Evolutionary conservation across 2,329 filamentous ascomycete genomes (phyloP), one percentile per base, ranked within the genome.

Genomic region (Penicillium sp.): DNA sequence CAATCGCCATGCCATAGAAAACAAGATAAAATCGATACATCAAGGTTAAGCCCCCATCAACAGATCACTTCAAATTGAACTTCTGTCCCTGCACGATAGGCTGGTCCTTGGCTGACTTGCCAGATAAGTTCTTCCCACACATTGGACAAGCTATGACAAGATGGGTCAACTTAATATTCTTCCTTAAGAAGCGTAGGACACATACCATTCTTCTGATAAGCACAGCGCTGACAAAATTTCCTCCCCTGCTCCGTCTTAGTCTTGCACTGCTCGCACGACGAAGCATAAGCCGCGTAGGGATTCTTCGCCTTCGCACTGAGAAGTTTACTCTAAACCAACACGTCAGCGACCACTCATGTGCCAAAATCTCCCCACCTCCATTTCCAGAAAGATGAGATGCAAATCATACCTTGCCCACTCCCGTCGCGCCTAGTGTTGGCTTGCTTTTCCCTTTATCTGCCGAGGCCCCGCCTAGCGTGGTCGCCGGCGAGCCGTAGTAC

Each of bases 281-380:
- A 86, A 10, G 86, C 81, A 71, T 89, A 88, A 57, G 85, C 82
- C 2, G 86, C 86, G 66, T 87, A 89, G 0, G 87, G 87, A 64
- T 89, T 89, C 75, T 88, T 87, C 35, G 87, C 87, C 51, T 83
- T 81, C 66, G 87, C 85, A 59, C 85, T 88, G 35, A 88, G 76
- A 4, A 89, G 79, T 73, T 89, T 89, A 75, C 84, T 88, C 85
- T 87, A 58, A 8, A 56, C n/a, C 30, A 38, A 38, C 13, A 11
- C 4, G n/a, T 11, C 10, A 16, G 38, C 1, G 28, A 52, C 55
- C 55, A 14, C 45, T 16, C 45, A 30, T 25, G 3, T 10, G 14
- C 35, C 43, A 22, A 22, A 59, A 25, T 30, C 25, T 19, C 6
- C 1, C 26, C 19, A 38, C 7, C 13, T 10, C 0, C 3, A 26